Conservation (phyloP, 768 basidiomycete species). For the Amanita rimosa region DNA sequence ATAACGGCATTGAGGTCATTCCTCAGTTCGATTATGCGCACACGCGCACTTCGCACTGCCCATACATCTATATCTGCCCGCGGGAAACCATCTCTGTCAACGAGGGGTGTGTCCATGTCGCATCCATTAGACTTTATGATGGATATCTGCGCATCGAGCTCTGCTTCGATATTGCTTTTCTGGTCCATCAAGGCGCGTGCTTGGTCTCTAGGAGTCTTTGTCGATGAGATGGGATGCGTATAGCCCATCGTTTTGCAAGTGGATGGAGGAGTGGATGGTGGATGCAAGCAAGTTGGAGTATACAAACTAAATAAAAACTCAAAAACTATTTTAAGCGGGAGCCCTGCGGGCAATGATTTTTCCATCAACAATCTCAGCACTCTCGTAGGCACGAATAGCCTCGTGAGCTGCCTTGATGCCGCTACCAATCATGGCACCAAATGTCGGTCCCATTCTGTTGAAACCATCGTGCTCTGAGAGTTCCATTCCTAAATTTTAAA, state of each 20-base stretch:
- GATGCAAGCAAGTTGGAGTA: too few species aligned
- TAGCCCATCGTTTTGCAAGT: constrained; percentile 26
- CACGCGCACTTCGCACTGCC: constrained; percentile 63
- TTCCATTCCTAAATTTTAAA: constrained; percentile 56
- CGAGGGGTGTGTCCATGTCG: constrained; percentile 61
- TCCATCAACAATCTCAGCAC: constrained; percentile 39
- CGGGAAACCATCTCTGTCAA: constrained; percentile 86
- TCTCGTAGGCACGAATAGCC: constrained; percentile 41
- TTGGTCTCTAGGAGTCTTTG: constrained; percentile 35
- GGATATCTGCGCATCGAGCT: constrained; percentile 50
- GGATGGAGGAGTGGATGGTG: neutral
- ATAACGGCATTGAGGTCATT: constrained; percentile 67
- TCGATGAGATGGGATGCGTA: constrained; percentile 26
- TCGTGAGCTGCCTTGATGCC: constrained; percentile 65
- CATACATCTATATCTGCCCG: constrained; percentile 79
- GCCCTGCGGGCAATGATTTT: constrained; percentile 33
- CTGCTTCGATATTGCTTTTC: constrained; percentile 65
- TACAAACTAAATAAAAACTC: too few species aligned
- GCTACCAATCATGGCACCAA: constrained; percentile 72
- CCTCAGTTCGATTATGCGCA: constrained; percentile 66
- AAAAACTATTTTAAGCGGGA: neutral
- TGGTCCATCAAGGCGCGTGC: constrained; percentile 54
- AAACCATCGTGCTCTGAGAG: constrained; percentile 72
- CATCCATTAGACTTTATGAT: constrained; percentile 54
- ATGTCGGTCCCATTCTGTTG: constrained; percentile 71